A percentile compares a stretch with the other conserved stretches of the same genome.
Evolutionary conservation across 1,284 basidiomycete species (phyloP).

Genomic region (Xerocomus amazonicus): DNA sequence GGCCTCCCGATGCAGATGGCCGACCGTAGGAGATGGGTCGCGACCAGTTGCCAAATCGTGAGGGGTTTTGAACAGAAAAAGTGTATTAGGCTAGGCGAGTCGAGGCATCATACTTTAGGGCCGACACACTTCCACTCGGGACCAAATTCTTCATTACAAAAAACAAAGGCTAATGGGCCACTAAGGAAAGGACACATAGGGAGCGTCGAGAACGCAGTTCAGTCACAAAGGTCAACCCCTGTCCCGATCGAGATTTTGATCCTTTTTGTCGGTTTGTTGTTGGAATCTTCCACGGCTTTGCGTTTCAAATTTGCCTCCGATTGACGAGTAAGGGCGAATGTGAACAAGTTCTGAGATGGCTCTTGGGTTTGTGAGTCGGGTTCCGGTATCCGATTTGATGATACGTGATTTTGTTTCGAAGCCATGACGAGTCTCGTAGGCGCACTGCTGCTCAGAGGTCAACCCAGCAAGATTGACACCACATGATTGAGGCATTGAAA

Average conservation of each 20-base stretch:
- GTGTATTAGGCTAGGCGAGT: neutral
- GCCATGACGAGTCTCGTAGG: neutral
- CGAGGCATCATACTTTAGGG: conserved; percentile 27
- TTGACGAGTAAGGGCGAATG: conserved; percentile 11
- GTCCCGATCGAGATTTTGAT: conserved; percentile 53
- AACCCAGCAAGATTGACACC: neutral
- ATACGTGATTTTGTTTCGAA: neutral
- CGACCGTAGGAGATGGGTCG: conserved; percentile 45
- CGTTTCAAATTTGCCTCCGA: conserved; percentile 29
- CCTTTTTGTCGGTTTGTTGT: conserved; percentile 42
- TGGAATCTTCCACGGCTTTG: conserved; percentile 23
- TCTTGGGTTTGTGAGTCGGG: conserved; percentile 50
- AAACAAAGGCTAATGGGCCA: neutral
- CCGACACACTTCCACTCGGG: conserved; percentile 14
- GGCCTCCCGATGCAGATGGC: conserved; percentile 59
- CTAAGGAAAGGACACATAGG: no score
- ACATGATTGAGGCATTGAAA: neutral
- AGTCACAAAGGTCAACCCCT: conserved; percentile 59
- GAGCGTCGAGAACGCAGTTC: conserved; percentile 4
- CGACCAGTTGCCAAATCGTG: conserved; percentile 54
- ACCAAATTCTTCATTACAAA: neutral
- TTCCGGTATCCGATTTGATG: conserved; percentile 5
- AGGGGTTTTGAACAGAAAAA: conserved; percentile 46
- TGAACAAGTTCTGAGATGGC: conserved; percentile 39
- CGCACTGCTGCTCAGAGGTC: conserved; percentile 6